Base-by-base conservation (phyloP, 352 stramenopile species). In the Phytopythium ostracodes region DNA sequence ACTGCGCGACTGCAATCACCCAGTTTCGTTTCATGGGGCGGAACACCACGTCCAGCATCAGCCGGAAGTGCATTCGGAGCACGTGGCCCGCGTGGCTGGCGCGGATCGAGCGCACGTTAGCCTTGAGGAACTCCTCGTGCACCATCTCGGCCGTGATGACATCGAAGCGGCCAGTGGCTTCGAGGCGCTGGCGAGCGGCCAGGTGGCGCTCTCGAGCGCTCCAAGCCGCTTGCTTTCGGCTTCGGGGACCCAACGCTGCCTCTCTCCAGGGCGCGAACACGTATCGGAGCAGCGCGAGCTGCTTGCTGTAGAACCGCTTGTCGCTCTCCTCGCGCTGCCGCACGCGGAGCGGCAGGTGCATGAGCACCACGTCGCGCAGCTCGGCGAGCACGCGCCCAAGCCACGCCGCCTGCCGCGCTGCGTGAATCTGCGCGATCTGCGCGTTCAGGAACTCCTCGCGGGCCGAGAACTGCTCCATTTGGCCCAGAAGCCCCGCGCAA, bases 131-230 rank as follows among this genome's bases (percentile, higher is more conserved):
- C 64, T 93, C 81, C 35, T 89, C 78, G 58, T 91, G 79, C 31
- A 91, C 73, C 81, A 93, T 91, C 59, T 91, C 84, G 36, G 70
- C 57, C 20, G 81, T 90, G 56, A 93, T 80, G 17, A 91, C 65
- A 15, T 87, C 76, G 40, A 91, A 93, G 14, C 84, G 71, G 8
- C 81, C 68, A 42, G 89, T 72, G 1, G 62, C 52, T 44, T 90
- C 78, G n/a, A 93, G 76, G 0, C 77, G 71, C 14, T 86, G 72
- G 4, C 77, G 66, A 2, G 79, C 81, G 3, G 76, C 77, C 3
- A 71, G 51, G 54, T 90, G 80, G 0, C 81, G 75, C 14, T 59
- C 64, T 33, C 79, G 77, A 4, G 80, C 56, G 51, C 83, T 73
- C 5, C 67, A 67, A 3, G 73, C 65, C 10, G 76, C 76, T 50